A percentile compares a stretch with the other conserved stretches of the same genome.
Conservation (phyloP, 345 rosid genomes). For the Salix suchowensis region DNA sequence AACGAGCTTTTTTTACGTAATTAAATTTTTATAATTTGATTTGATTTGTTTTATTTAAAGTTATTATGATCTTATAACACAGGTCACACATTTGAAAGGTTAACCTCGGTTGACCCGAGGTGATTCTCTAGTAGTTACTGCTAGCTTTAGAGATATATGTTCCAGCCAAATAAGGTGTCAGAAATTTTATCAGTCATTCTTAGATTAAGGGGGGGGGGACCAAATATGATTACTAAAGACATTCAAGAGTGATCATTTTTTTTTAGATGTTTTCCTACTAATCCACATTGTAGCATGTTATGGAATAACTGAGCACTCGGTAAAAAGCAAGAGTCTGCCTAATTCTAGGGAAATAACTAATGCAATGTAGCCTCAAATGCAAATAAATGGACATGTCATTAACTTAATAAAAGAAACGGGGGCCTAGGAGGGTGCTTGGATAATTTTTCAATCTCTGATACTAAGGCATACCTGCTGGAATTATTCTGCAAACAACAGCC, state of each 20-base stretch:
- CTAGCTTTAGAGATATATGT: neutral
- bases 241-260: too few relatives aligned
- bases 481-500: neutral
- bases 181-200: neutral
- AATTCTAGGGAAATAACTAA: neutral
- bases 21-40: too few relatives aligned
- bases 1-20: too few relatives aligned
- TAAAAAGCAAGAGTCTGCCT: neutral
- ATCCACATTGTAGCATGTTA: too few relatives aligned
- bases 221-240: too few relatives aligned
- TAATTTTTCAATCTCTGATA: neutral
- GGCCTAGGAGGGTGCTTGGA: neutral
- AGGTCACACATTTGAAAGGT: too few relatives aligned
- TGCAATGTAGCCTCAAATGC: neutral
- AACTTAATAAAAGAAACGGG: neutral
- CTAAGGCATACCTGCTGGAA: conserved; percentile 3
- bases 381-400: neutral
- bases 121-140: neutral
- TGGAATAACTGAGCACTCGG: too few relatives aligned
- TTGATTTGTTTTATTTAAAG: too few relatives aligned
- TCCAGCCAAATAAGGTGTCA: neutral
- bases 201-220: neutral
- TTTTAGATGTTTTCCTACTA: too few relatives aligned
- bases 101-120: neutral
- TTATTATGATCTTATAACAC: too few relatives aligned